These are phyloP conservation scores for Pholiota adiposa DNA, from an alignment of 1,284 basidiomycete species.

Conservation along the genomic window DNA sequence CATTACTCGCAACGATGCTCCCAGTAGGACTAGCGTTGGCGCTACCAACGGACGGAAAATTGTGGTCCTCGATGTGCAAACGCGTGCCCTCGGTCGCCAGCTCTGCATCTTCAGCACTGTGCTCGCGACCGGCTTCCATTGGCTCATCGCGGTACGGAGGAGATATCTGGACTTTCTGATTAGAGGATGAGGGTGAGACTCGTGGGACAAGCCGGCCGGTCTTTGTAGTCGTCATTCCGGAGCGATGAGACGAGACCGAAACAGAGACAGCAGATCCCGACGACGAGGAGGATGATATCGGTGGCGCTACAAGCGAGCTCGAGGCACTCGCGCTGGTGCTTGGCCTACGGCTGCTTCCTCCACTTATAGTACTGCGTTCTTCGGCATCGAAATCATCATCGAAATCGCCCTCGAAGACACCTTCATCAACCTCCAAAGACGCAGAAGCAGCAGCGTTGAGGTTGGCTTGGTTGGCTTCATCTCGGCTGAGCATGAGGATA, in stretches of 20 bases:
- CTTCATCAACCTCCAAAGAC: conserved; percentile 43
- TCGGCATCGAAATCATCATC: conserved; percentile 42
- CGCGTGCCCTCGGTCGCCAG: conserved; percentile 2
- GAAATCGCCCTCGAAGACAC: conserved; percentile 61
- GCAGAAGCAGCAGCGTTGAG: conserved; percentile 6
- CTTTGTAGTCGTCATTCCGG: conserved; percentile 14
- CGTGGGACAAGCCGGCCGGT: conserved; percentile 27
- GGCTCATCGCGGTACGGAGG: conserved; percentile 41
- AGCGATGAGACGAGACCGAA: conserved; percentile 12
- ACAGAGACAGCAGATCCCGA: conserved; percentile 21
- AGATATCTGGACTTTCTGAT: conserved; percentile 45
- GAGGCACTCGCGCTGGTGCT: conserved; percentile 3
- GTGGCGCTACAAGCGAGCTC: background rate
- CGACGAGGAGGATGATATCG: conserved; percentile 23
- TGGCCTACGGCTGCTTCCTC: conserved; percentile 6
- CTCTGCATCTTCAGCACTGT: conserved; percentile 1
- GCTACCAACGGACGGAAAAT: conserved; percentile 35
- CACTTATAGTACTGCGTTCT: background rate
- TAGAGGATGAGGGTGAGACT: conserved; percentile 35
- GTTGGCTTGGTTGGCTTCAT: conserved; percentile 54
- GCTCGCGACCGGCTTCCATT: conserved; percentile 41
- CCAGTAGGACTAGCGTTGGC: conserved; percentile 13
- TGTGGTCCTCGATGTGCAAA: conserved; percentile 22
- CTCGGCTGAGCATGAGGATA: conserved; percentile 83
- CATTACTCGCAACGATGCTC: background rate